Percentiles rank a stretch among this genome's conserved stretches.
Evolutionary conservation across 495 filamentous ascomycete species (phyloP).

Genomic region (Penicillium canariense): DNA sequence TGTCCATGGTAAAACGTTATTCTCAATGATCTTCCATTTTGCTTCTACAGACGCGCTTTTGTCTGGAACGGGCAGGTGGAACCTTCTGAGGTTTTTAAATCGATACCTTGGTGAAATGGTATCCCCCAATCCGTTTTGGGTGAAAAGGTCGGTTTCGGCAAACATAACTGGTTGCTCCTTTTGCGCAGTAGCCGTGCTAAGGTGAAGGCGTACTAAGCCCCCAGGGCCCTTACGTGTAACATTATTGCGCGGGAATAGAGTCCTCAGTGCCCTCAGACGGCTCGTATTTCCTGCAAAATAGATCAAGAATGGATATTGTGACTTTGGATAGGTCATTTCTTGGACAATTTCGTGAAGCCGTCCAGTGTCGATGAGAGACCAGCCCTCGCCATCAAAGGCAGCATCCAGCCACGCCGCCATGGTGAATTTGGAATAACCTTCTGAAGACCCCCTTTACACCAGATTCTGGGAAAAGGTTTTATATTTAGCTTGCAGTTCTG

Average conservation of each 20-base stretch:
- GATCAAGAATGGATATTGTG: constrained; percentile 12
- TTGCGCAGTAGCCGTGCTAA: constrained; percentile 5
- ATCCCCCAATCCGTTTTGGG: no score
- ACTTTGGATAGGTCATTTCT: constrained; percentile 7
- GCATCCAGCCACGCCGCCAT: not conserved
- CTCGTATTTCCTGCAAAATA: constrained; percentile 12
- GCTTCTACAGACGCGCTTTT: not conserved
- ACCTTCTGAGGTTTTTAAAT: constrained; percentile 2
- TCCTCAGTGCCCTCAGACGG: constrained; percentile 12
- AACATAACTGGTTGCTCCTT: constrained; percentile 12
- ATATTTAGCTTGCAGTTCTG: not conserved
- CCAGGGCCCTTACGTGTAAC: constrained; percentile 11
- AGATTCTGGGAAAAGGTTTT: not conserved
- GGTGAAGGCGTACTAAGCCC: constrained; percentile 5
- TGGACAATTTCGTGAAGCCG: constrained; percentile 4
- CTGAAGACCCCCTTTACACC: not conserved
- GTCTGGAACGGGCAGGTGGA: constrained; percentile 1
- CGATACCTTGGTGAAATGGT: no score
- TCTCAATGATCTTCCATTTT: constrained; percentile 10
- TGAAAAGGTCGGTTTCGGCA: constrained; percentile 6
- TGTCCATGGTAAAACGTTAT: constrained; percentile 10
- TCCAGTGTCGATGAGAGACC: constrained; percentile 3
- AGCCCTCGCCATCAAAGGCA: not conserved
- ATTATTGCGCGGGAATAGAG: constrained; percentile 19
- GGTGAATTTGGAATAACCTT: not conserved